Evolutionary conservation across 2,329 filamentous ascomycete genomes (phyloP), one percentile per base, ranked within the genome.

Genomic region (Xylaria sp.): DNA sequence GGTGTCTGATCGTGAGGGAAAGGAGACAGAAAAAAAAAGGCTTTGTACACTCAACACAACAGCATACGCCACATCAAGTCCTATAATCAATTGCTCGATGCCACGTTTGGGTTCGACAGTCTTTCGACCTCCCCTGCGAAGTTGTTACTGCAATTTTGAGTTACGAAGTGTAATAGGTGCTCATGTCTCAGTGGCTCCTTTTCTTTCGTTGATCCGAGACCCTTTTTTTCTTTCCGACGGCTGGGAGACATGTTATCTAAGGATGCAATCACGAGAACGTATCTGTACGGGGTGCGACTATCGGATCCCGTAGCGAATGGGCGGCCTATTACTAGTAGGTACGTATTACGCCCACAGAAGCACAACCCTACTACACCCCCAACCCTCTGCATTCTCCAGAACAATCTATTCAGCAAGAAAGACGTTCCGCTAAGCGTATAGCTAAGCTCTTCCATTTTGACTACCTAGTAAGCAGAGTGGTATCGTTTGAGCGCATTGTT

Each of bases 41-140:
- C 31, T 18, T 23, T 57, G 36, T 23, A 57, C 54, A 46, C 41
- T 46, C 41, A 46, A 55, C 52, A 31, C 52, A 55, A 36, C 52
- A 8, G 3, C 36, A 36, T 52, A 51, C 66, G 66, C 66, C 66
- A 68, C 66, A 57, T 41, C 51, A 13, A 33, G 33, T 36, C 66
- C 57, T 62, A 57, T 36, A 67, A 67, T 69, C 59, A 69, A 69
- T 69, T 59, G 55, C 60, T 54, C 55, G 28, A n/a, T 67, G 64
- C 67, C 67, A 67, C 63, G 67, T 69, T 67, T 65, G 54, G 13
- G 55, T 49, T 15, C 62, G 56, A 12, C 33, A 31, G 28, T 28
- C 28, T 28, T 28, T 28, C 28, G 13, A 33, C 56, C 31, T 61
- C 49, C 7, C 48, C 23, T 31, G 20, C 33, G 43, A 60, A 41